These are phyloP conservation scores for Capronia coronata DNA, from an alignment of 2,329 filamentous ascomycete species.

Conservation along the genomic window DNA sequence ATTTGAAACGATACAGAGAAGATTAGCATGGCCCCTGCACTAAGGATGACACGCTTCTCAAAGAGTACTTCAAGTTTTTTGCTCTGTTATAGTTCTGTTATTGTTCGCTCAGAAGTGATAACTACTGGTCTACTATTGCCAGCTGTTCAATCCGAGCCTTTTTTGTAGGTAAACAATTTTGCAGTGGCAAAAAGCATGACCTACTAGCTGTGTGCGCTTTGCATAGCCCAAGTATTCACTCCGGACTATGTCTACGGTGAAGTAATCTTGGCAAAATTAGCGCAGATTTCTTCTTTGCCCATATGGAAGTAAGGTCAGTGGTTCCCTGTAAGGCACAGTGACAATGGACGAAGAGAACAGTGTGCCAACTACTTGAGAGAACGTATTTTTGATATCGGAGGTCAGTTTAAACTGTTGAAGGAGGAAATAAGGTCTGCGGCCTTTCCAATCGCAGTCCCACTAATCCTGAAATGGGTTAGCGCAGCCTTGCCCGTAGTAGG, in stretches of 20 bases:
- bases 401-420: too few relatives aligned
- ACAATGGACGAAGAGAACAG: too few relatives aligned
- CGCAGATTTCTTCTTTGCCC: neutral
- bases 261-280: neutral
- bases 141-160: neutral
- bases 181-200: neutral
- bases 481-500: too few relatives aligned
- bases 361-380: too few relatives aligned
- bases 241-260: neutral
- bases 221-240: too few relatives aligned
- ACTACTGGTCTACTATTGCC: constrained; percentile 9
- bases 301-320: too few relatives aligned
- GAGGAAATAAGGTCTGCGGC: too few relatives aligned
- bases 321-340: too few relatives aligned
- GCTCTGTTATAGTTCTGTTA: too few relatives aligned
- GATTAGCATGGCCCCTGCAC: constrained; percentile 75
- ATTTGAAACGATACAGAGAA: constrained; percentile 67
- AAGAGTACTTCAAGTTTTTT: constrained; percentile 69
- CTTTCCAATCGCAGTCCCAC: too few relatives aligned
- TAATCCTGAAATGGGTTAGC: neutral
- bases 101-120: too few relatives aligned
- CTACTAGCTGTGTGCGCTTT: neutral
- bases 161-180: neutral
- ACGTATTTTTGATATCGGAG: too few relatives aligned
- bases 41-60: constrained; percentile 71